Evolutionary conservation across 1,139 yeast genomes (phyloP).

Genomic region (Hanseniaspora uvarum): DNA sequence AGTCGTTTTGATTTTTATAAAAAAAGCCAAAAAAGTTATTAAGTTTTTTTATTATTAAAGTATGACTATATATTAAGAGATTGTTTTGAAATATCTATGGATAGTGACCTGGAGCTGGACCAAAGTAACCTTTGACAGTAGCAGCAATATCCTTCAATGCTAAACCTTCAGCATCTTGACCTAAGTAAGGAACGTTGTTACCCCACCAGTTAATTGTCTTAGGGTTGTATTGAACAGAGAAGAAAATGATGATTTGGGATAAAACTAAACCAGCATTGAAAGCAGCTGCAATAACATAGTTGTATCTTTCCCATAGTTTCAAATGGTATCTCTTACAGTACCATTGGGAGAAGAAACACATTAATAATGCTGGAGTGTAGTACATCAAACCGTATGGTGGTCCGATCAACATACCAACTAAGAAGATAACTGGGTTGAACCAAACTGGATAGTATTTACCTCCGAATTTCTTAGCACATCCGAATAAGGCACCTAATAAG

Average conservation of each 20-base stretch:
- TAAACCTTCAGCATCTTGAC: conserved; percentile 35
- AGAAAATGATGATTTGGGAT: conserved; percentile 45
- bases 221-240: conserved; percentile 42
- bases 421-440: conserved; percentile 41
- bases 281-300: conserved; percentile 50
- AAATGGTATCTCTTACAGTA: conserved; percentile 40
- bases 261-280: conserved; percentile 53
- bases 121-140: conserved; percentile 40
- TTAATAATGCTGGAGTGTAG: conserved; percentile 42
- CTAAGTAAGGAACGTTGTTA: conserved; percentile 37
- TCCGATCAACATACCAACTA: conserved; percentile 39
- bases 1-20: too few relatives aligned
- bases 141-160: conserved; percentile 24
- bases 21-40: too few relatives aligned
- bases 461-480: conserved; percentile 36
- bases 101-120: conserved; percentile 36
- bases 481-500: conserved; percentile 38
- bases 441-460: conserved; percentile 31
- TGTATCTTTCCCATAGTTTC: conserved; percentile 57
- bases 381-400: conserved; percentile 52
- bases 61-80: too few relatives aligned
- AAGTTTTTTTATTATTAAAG: too few relatives aligned
- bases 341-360: conserved; percentile 45
- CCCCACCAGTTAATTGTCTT: conserved; percentile 50
- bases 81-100: conserved; percentile 25